phyloP scores from a whole-genome alignment of 805 yeast species.

The Candida berthetii region DNA sequence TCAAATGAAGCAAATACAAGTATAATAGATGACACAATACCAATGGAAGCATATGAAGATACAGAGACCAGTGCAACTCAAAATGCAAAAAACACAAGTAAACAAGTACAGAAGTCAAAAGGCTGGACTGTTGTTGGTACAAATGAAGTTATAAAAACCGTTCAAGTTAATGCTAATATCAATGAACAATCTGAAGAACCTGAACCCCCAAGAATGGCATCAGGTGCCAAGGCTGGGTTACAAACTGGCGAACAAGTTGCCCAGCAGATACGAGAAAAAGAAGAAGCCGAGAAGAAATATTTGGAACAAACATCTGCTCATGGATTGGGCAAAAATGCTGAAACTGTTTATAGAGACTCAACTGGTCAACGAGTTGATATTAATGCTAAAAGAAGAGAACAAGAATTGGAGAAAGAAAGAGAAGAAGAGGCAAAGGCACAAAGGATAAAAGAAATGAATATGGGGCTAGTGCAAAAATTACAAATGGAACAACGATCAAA shows the following conservation, averaged over 20 bases:
- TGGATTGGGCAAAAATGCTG: slow-evolving; percentile 11
- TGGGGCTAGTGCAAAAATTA: slow-evolving; percentile 32
- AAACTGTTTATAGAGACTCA: slow-evolving; percentile 56
- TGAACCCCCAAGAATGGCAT: slow-evolving; percentile 12
- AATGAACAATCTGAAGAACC: background rate
- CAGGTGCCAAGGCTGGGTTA: slow-evolving; percentile 36
- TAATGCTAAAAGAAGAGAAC: slow-evolving; percentile 19
- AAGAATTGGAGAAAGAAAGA: slow-evolving; percentile 19
- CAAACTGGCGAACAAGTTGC: slow-evolving; percentile 40
- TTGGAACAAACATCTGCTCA: slow-evolving; percentile 6
- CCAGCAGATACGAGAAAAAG: slow-evolving; percentile 27
- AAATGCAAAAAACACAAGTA: slow-evolving; percentile 1
- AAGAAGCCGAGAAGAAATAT: slow-evolving; percentile 14
- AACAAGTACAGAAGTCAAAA: slow-evolving; percentile 16
- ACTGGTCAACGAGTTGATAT: slow-evolving; percentile 49
- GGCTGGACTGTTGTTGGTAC: slow-evolving; percentile 20
- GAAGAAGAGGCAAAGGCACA: slow-evolving; percentile 22
- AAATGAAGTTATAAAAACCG: slow-evolving; percentile 5
- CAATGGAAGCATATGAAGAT: too few relatives aligned
- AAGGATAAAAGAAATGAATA: slow-evolving; percentile 23
- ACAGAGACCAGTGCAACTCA: too few relatives aligned
- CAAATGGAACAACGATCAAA: slow-evolving; percentile 28
- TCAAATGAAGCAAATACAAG: slow-evolving; percentile 15
- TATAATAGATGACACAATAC: slow-evolving; percentile 1
- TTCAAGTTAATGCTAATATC: background rate